A percentile compares a stretch with the other conserved stretches of the same genome.
Evolutionary conservation across 805 yeast species (phyloP).

Genomic region (Hemisphaericaspora nanyangensis): DNA sequence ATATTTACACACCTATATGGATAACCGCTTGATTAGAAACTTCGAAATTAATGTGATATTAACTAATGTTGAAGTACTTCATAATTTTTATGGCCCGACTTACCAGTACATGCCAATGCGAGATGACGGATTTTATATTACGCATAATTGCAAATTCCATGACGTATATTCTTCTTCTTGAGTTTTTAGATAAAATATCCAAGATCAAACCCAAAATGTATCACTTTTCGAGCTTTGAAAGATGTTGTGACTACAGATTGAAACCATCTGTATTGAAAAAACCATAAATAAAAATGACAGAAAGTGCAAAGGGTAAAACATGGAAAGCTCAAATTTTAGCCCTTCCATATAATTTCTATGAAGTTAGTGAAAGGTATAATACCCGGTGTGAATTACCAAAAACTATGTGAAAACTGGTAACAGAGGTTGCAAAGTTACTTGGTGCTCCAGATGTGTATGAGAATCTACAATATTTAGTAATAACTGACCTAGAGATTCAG

Average conservation of each 20-base stretch:
- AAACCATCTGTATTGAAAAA: not conserved
- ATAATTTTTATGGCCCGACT: not conserved
- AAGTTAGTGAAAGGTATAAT: too few species aligned
- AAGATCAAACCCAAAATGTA: not conserved
- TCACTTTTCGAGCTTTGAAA: not conserved
- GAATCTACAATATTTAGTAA: too few species aligned
- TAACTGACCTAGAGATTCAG: too few species aligned
- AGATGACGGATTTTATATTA: not conserved
- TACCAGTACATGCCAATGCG: not conserved
- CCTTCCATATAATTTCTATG: not conserved
- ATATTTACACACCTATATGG: not conserved
- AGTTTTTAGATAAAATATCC: not conserved
- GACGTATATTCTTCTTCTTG: not conserved
- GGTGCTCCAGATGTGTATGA: too few species aligned
- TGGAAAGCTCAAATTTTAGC: not conserved
- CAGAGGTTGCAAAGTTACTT: not conserved
- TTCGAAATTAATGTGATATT: not conserved
- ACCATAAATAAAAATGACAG: too few species aligned
- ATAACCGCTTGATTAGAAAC: not conserved
- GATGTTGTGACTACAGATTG: not conserved
- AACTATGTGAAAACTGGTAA: too few species aligned
- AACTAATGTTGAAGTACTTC: not conserved
- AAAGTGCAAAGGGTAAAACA: too few species aligned
- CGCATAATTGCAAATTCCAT: not conserved
- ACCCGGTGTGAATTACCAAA: too few species aligned